phyloP scores from a whole-genome alignment of 169 alveolate species.

The Sarcocystis neurona region DNA sequence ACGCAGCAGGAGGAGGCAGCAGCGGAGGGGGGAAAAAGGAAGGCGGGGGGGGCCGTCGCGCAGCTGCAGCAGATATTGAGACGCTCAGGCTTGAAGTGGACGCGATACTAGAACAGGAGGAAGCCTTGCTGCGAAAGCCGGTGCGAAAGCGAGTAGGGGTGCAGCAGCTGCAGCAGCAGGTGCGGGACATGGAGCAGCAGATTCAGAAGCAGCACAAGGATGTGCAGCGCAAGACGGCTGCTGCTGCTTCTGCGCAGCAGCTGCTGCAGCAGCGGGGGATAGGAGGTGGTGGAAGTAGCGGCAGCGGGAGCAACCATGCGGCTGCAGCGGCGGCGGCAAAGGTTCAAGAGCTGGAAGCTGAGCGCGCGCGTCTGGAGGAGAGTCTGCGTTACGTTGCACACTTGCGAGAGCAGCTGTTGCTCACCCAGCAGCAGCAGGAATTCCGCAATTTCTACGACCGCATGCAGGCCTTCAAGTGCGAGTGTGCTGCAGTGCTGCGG shows the following conservation, averaged over 20 bases:
- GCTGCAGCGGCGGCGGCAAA: neutral
- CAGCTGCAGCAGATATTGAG: constrained; percentile 7
- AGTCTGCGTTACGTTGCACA: constrained; percentile 51
- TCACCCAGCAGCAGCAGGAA: constrained; percentile 65
- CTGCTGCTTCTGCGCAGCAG: constrained; percentile 58
- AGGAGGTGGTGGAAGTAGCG: too few species aligned
- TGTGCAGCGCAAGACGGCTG: constrained; percentile 26
- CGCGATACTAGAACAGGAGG: constrained; percentile 49
- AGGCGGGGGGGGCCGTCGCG: neutral
- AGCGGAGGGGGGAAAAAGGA: neutral
- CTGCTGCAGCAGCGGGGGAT: constrained; percentile 36
- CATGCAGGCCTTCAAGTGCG: constrained; percentile 32
- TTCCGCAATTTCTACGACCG: constrained; percentile 59
- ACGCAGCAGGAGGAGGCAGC: constrained; percentile 14
- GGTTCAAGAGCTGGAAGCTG: constrained; percentile 19
- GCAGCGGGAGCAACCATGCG: too few species aligned
- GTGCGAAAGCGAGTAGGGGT: constrained; percentile 58
- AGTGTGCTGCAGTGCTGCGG: constrained; percentile 3
- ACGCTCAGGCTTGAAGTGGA: constrained; percentile 43
- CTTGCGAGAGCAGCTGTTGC: constrained; percentile 58
- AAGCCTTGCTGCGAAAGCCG: constrained; percentile 45
- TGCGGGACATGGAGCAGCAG: constrained; percentile 59
- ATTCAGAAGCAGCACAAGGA: constrained; percentile 65
- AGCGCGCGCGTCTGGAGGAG: constrained; percentile 46
- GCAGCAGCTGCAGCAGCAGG: constrained; percentile 64